phyloP scores from a whole-genome alignment of 208 protist genomes.

The Leishmania arabica region DNA sequence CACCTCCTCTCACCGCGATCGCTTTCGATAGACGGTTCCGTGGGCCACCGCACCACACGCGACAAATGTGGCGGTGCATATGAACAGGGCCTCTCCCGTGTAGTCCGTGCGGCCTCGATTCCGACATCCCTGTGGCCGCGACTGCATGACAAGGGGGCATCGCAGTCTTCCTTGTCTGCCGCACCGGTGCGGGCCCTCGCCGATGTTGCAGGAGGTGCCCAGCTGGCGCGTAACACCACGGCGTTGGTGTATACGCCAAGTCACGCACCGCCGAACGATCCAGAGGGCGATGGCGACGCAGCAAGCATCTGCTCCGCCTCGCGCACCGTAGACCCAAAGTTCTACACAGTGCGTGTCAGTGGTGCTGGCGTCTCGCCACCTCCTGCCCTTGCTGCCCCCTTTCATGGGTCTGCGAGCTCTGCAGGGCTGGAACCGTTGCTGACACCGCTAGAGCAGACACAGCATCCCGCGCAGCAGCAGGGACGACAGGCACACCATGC shows the following conservation, averaged over 20 bases:
- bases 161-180: neutral
- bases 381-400: neutral
- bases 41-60: neutral
- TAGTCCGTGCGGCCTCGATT: conserved; percentile 17
- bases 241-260: neutral
- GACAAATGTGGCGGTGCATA: neutral
- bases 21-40: neutral
- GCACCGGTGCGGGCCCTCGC: neutral
- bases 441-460: neutral
- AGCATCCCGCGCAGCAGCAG: neutral
- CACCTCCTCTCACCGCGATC: conserved; percentile 15
- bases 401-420: neutral
- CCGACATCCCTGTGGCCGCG: conserved; percentile 16
- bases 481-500: neutral
- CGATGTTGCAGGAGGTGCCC: neutral
- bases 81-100: neutral
- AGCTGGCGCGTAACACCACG: neutral
- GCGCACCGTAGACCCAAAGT: neutral
- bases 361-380: neutral
- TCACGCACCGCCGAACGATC: neutral
- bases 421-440: neutral
- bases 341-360: neutral
- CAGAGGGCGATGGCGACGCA: neutral
- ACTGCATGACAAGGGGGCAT: neutral
- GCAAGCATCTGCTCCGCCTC: neutral